These are phyloP conservation scores for Niebla homalea DNA, from an alignment of 495 filamentous ascomycete species.

Conservation along the genomic window DNA sequence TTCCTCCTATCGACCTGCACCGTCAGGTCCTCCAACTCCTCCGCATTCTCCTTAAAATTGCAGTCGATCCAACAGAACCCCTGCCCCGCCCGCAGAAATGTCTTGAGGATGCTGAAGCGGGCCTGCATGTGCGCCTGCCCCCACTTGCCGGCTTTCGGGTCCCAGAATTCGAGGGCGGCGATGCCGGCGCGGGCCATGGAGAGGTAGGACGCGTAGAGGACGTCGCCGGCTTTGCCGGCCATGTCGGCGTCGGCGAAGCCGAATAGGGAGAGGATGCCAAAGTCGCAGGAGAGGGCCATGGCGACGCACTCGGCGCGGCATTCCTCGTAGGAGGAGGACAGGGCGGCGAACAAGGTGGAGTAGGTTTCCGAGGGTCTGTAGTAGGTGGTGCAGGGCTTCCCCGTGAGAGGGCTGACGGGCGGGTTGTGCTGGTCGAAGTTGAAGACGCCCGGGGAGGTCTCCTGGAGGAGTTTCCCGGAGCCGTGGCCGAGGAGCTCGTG, in stretches of 20 bases:
- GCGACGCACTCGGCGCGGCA: conserved; percentile 79
- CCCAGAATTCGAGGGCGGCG: conserved; percentile 75
- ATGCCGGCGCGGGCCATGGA: conserved; percentile 87
- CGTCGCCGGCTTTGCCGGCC: conserved; percentile 62
- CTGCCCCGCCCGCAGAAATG: conserved; percentile 72
- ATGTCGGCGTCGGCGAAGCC: conserved; percentile 45
- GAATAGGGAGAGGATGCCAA: conserved; percentile 77
- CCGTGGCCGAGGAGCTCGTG: conserved; percentile 95
- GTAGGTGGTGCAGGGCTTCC: conserved; percentile 66
- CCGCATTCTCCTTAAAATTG: conserved; percentile 26
- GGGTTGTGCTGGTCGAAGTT: conserved; percentile 78
- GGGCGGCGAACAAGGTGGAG: conserved; percentile 78
- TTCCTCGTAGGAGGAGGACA: conserved; percentile 80
- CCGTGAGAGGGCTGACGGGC: conserved; percentile 64
- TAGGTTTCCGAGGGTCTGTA: conserved; percentile 93
- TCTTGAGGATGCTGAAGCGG: conserved; percentile 76
- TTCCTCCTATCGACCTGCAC: conserved; percentile 72
- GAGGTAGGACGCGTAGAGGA: conserved; percentile 76
- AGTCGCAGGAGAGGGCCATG: conserved; percentile 85
- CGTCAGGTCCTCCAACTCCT: conserved; percentile 66
- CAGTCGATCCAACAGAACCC: too few species aligned
- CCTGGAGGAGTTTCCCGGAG: conserved; percentile 87
- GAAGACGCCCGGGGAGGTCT: conserved; percentile 63
- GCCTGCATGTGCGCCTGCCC: conserved; percentile 93
- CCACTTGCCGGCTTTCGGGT: conserved; percentile 78